Conservation (phyloP, 768 basidiomycete genomes). For the Trametopsis cervina region DNA sequence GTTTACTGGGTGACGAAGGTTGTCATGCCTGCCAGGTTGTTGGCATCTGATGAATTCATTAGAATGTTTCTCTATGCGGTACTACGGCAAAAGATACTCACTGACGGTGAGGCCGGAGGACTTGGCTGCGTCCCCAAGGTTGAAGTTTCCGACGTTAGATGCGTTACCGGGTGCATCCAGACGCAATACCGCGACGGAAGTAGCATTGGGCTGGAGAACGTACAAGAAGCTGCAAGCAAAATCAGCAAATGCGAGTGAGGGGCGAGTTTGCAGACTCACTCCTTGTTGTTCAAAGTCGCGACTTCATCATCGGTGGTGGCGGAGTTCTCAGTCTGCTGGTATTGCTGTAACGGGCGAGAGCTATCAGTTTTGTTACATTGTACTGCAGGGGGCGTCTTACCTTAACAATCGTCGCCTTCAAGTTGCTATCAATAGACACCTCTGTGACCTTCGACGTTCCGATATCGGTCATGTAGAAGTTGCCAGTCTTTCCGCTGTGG, state of each 20-base stretch:
- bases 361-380: too few relatives aligned
- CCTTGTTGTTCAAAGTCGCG: constrained; percentile 24
- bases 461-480: constrained; percentile 26
- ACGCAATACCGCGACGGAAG: constrained; percentile 33
- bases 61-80: not conserved
- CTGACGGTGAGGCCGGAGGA: constrained; percentile 29
- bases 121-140: constrained; percentile 27
- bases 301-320: constrained; percentile 25
- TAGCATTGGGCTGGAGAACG: constrained; percentile 31
- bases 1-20: constrained; percentile 3
- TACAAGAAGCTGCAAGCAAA: constrained; percentile 32
- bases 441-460: constrained; percentile 31
- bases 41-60: not conserved
- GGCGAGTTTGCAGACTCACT: constrained; percentile 16
- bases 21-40: not conserved
- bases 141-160: constrained; percentile 24
- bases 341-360: constrained; percentile 22
- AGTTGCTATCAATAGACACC: constrained; percentile 38
- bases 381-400: too few relatives aligned
- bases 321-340: constrained; percentile 13
- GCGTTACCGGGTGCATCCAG: constrained; percentile 32
- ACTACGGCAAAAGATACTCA: constrained; percentile 16
- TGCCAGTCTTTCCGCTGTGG: constrained; percentile 24
- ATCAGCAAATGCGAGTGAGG: not conserved
- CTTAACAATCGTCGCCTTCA: constrained; percentile 39